Base-by-base conservation (phyloP, 768 basidiomycete genomes). In the Tylopilus plumbeoviolaceoides region DNA sequence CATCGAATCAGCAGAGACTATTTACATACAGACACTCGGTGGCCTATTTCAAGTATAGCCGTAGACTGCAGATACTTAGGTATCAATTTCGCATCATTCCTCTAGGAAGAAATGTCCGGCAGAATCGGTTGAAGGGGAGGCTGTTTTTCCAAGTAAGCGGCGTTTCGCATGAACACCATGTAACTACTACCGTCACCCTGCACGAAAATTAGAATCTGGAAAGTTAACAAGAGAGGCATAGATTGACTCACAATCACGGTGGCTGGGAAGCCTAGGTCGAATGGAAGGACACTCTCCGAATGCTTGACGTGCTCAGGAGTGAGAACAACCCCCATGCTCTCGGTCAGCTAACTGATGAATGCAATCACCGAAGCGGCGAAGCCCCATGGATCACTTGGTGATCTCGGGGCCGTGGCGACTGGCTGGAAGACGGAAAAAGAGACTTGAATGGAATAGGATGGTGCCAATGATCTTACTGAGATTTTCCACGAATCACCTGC, bases 251-350 rank as follows among this genome's bases (percentile, higher is more conserved):
- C 30, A 8, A 44, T 44, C 28, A 44, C 6, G n/a, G 38, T 48
- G 38, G 51, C 33, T 0, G 75, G 76, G 63, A 78, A 78, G 17
- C 76, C 77, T n/a, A 48, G 50, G 33, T 73, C 69, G 50, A 76
- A 74, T 0, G 72, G 70, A 18, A 66, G 0, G 10, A 66, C 49
- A 12, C 63, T 58, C 40, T 79, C 78, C 23, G 78, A 53, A 35
- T 61, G 65, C 41, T 62, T 58, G 47, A 77, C 70, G 38, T 78
- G 77, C 44, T 73, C 70, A 0, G 61, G 58, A 2, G 69, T 60
- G 47, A 78, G 72, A 2, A 59, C 53, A 36, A 78, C 70, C 25
- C 70, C 66, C 20, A 79, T n/a, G n/a, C n/a, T n/a, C n/a, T n/a
- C n/a, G n/a, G n/a, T n/a, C n/a, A n/a, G n/a, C n/a, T n/a, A n/a